Conservation (phyloP, 768 basidiomycete genomes). For the Grammothele lineata region DNA sequence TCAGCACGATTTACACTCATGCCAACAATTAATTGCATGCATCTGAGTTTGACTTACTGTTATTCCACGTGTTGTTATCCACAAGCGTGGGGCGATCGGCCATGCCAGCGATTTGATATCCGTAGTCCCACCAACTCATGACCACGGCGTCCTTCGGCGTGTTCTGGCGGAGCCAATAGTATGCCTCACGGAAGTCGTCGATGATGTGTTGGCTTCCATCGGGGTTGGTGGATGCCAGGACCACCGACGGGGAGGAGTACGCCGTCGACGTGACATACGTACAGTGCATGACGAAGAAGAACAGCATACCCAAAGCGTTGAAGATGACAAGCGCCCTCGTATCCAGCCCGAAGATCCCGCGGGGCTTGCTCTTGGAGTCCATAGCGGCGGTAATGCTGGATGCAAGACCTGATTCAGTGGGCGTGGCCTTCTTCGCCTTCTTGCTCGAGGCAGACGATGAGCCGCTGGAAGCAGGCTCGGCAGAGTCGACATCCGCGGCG, state of each 20-base stretch:
- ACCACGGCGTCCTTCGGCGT: conserved; percentile 89
- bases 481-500: conserved; percentile 26
- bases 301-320: conserved; percentile 72
- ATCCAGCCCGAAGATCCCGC: conserved; percentile 83
- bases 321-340: conserved; percentile 71
- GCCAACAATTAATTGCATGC: too few species aligned
- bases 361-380: conserved; percentile 31
- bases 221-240: conserved; percentile 69
- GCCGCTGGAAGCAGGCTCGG: conserved; percentile 6
- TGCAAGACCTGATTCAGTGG: conserved; percentile 34
- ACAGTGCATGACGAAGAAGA: conserved; percentile 93
- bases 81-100: conserved; percentile 94
- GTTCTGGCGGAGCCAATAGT: conserved; percentile 97
- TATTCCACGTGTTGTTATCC: conserved; percentile 99
- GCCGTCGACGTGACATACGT: conserved; percentile 94
- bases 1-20: too few species aligned
- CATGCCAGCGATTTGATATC: conserved; percentile 99
- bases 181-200: conserved; percentile 98
- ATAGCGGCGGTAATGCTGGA: conserved; percentile 33
- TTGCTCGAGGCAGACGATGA: conserved; percentile 18
- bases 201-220: conserved; percentile 94
- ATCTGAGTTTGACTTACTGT: conserved; percentile 61
- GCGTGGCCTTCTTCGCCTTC: conserved; percentile 49
- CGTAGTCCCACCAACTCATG: conserved; percentile 99
- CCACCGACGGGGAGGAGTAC: conserved; percentile 97